Evolutionary conservation across 768 basidiomycete species (phyloP).

Genomic region (Podaxis mareebaensis): DNA sequence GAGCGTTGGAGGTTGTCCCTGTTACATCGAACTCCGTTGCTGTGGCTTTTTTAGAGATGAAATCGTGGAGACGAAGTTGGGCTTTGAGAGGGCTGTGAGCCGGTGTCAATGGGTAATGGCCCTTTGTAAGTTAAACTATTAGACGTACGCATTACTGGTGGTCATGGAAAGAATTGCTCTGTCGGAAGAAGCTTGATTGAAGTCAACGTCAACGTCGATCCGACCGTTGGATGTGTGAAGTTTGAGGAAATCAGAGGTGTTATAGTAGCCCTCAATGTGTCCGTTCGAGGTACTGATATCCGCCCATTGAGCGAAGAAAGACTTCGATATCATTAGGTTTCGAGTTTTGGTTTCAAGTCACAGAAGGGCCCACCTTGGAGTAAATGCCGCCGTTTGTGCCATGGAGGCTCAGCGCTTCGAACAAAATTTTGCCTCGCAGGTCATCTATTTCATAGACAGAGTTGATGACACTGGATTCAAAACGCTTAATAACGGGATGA

Average conservation of each 20-base stretch:
- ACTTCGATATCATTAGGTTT: not conserved
- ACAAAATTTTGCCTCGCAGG: constrained; percentile 4
- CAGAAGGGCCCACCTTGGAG: not conserved
- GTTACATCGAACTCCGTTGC: not conserved
- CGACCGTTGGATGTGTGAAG: constrained; percentile 6
- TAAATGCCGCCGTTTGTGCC: constrained; percentile 7
- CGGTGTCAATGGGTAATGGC: not conserved
- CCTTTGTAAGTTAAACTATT: not conserved
- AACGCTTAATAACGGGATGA: constrained; percentile 8
- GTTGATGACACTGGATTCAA: constrained; percentile 6
- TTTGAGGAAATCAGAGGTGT: constrained; percentile 2
- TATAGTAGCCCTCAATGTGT: constrained; percentile 5
- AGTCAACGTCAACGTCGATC: constrained; percentile 10
- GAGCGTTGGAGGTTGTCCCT: not conserved
- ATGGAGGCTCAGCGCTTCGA: constrained; percentile 6
- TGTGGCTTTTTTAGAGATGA: not conserved
- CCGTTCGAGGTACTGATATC: constrained; percentile 7
- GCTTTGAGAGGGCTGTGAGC: constrained; percentile 5
- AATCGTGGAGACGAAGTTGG: constrained; percentile 3
- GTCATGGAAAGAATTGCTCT: constrained; percentile 1
- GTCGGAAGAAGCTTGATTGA: constrained; percentile 4
- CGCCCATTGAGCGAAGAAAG: constrained; percentile 7
- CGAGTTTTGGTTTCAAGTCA: not conserved
- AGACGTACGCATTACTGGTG: constrained; percentile 8
- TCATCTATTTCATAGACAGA: constrained; percentile 4